Base-by-base conservation (phyloP, 192 early-diverging fungal genomes). In the Mortierella antarctica region DNA sequence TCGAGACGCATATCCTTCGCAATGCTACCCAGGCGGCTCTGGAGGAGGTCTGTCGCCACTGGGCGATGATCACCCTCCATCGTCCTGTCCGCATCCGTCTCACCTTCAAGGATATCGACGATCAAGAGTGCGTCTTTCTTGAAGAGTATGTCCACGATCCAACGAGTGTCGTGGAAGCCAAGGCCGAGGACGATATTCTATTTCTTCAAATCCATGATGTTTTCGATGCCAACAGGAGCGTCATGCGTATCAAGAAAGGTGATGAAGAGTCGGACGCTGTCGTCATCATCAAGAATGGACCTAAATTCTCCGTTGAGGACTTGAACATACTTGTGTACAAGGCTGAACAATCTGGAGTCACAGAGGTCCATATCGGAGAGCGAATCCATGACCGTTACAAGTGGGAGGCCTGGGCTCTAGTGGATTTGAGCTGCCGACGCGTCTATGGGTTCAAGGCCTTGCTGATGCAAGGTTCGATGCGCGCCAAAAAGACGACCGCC, bases 401-500 rank as follows among this genome's bases (percentile, higher is more conserved):
- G 18, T 81, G 64, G 80, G 72, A 82, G 47, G 83, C 69, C 45
- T 88, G 86, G 86, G 86, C 85, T 1, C 54, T 88, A 15, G 61
- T 88, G 7, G 86, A 88, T 59, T 42, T 74, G 31, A 69, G 53
- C 31, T 88, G 86, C 57, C 66, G 81, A 31, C 61, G 82, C 18
- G 85, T 88, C 17, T 86, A 86, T 79, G 86, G 66, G 8, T 79
- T 88, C 62, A 86, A 84, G 57, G 55, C 84, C 1, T n/a, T 86
- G 11, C 10, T 85, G 53, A 62, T 67, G 0, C 20, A 31, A 21
- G 73, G 70, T 40, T 64, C 67, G 0, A 56, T 60, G 12, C 20
- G 55, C 0, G 15, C 13, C 2, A 72, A 67, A 15, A 68, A 72
- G n/a, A 72, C 54, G 6, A 71, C 69, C 1, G 82, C 65, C 0